phyloP scores from a whole-genome alignment of 2,329 filamentous ascomycete species.

The Colletotrichum zoysiae region DNA sequence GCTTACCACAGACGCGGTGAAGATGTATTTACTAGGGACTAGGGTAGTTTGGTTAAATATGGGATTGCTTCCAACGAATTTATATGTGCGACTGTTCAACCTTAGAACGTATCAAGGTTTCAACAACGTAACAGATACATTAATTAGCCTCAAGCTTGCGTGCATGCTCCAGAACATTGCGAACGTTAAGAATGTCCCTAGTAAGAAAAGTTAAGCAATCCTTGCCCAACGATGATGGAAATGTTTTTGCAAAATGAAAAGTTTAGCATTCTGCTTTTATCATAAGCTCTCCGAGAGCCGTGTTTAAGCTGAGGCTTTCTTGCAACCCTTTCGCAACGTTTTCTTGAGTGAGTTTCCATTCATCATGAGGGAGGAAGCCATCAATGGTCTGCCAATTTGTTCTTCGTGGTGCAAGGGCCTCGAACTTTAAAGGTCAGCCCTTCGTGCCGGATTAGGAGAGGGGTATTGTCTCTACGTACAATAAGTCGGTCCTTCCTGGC shows the following conservation, averaged over 20 bases:
- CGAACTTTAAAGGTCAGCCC: conserved; percentile 46
- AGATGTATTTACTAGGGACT: conserved; percentile 52
- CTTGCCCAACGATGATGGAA: no score
- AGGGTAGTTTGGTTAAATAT: conserved; percentile 66
- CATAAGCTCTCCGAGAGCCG: conserved; percentile 54
- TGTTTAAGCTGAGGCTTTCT: conserved; percentile 58
- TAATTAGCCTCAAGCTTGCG: conserved; percentile 56
- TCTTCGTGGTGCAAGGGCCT: conserved; percentile 64
- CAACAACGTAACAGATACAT: neutral
- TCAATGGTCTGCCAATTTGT: conserved; percentile 63
- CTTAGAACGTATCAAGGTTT: neutral
- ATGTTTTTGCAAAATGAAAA: conserved; percentile 51
- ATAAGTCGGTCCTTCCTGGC: conserved; percentile 25
- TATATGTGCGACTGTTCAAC: conserved; percentile 58
- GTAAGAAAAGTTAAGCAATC: neutral
- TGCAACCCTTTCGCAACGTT: conserved; percentile 54
- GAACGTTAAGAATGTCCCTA: conserved; percentile 58
- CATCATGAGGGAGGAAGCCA: conserved; percentile 60
- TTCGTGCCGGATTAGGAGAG: no score
- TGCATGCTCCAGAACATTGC: conserved; percentile 64
- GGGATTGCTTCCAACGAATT: conserved; percentile 63
- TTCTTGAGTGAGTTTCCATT: conserved; percentile 55
- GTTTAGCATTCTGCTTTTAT: conserved; percentile 61
- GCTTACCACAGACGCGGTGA: conserved; percentile 55
- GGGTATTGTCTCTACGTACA: neutral